phyloP scores from a whole-genome alignment of 2,329 filamentous ascomycete species.

The Colletotrichum godetiae region DNA sequence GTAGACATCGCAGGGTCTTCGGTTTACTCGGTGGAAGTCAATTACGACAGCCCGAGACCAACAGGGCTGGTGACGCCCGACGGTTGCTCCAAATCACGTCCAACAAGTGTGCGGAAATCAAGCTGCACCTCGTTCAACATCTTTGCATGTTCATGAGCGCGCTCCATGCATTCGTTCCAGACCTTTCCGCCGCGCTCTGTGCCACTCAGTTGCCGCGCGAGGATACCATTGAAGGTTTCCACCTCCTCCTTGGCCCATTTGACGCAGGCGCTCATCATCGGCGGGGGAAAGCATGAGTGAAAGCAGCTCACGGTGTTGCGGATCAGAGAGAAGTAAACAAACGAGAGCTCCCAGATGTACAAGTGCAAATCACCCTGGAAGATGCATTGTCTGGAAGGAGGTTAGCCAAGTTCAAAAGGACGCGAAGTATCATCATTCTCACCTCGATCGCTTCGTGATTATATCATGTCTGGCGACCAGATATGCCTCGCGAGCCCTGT shows the following conservation, averaged over 20 bases:
- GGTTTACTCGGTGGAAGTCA: background rate
- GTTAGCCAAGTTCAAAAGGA: background rate
- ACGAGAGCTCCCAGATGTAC: slow-evolving; percentile 95
- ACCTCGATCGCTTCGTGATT: slow-evolving; percentile 87
- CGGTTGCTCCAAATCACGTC: slow-evolving; percentile 59
- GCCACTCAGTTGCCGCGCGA: slow-evolving; percentile 87
- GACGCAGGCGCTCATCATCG: slow-evolving; percentile 93
- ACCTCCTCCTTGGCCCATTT: slow-evolving; percentile 98
- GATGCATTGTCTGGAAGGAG: slow-evolving; percentile 78
- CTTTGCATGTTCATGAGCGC: slow-evolving; percentile 82
- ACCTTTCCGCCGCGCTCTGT: slow-evolving; percentile 80
- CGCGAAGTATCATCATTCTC: slow-evolving; percentile 42
- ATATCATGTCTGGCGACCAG: slow-evolving; percentile 81
- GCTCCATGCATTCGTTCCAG: slow-evolving; percentile 86
- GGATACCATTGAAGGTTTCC: slow-evolving; percentile 86
- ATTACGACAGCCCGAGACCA: slow-evolving; percentile 55
- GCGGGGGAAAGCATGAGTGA: slow-evolving; percentile 84
- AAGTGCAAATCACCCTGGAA: slow-evolving; percentile 94
- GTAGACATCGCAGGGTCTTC: background rate
- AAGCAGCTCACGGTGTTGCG: slow-evolving; percentile 93
- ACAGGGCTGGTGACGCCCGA: slow-evolving; percentile 45
- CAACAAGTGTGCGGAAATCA: slow-evolving; percentile 88
- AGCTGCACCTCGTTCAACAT: slow-evolving; percentile 88
- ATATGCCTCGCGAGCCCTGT: slow-evolving; percentile 88
- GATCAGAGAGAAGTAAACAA: slow-evolving; percentile 94